These are phyloP conservation scores for Microascus cirrosus DNA, from an alignment of 2,329 filamentous ascomycete species.

Conservation along the genomic window DNA sequence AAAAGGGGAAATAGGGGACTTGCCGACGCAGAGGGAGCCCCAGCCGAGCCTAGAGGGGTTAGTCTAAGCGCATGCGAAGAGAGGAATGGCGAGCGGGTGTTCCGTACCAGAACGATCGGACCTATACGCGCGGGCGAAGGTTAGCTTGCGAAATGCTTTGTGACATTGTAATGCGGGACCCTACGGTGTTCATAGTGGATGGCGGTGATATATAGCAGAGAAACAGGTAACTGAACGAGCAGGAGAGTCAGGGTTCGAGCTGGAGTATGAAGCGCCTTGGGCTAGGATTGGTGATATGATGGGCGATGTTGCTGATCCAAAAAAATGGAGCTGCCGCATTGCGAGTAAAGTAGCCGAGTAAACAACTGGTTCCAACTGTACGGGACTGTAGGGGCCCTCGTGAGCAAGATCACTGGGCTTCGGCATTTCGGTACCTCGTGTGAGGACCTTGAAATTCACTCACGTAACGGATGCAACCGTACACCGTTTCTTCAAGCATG, in stretches of 20 bases:
- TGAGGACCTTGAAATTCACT: background rate
- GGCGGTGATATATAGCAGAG: slow-evolving; percentile 3
- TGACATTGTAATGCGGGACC: too few species aligned
- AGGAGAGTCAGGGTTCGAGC: too few species aligned
- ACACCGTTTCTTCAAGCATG: background rate
- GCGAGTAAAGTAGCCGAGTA: background rate
- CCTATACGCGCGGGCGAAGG: slow-evolving; percentile 22
- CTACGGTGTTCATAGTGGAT: slow-evolving; percentile 43
- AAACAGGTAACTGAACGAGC: background rate
- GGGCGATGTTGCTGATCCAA: too few species aligned
- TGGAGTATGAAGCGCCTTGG: too few species aligned
- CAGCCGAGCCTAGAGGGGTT: slow-evolving; percentile 62
- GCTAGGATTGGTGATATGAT: too few species aligned
- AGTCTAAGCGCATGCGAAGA: background rate
- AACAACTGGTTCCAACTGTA: background rate
- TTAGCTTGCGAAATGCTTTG: slow-evolving; percentile 11
- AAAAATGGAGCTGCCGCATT: too few species aligned
- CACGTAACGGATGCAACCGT: background rate
- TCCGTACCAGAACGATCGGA: slow-evolving; percentile 55
- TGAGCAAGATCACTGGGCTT: background rate
- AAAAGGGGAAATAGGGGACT: slow-evolving; percentile 14
- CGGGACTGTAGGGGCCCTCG: background rate
- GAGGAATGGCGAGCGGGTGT: slow-evolving; percentile 5
- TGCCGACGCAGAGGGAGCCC: slow-evolving; percentile 80
- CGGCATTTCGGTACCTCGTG: background rate